Percentiles rank a stretch among this genome's conserved stretches.
phyloP scores from a whole-genome alignment of 1,284 basidiomycete genomes.

The Chalciporus sp. region DNA sequence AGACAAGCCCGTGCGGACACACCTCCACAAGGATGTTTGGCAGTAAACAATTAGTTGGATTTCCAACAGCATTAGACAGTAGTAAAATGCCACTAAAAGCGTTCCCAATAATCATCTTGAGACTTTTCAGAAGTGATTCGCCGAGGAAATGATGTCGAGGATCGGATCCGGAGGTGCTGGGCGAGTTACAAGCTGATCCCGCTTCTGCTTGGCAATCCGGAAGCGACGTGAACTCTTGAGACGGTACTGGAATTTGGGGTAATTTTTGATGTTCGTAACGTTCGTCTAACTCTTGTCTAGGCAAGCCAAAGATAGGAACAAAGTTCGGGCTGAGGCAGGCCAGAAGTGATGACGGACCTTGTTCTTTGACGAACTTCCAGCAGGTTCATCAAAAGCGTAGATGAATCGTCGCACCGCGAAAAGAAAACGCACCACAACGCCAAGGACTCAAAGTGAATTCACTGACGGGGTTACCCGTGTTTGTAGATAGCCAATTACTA shows the following conservation, averaged over 20 bases:
- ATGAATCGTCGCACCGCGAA: too few species aligned
- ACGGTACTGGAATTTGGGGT: neutral
- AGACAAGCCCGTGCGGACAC: too few species aligned
- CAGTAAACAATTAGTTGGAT: too few species aligned
- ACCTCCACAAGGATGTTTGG: too few species aligned
- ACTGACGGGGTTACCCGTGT: too few species aligned
- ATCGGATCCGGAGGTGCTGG: neutral
- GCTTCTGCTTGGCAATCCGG: neutral
- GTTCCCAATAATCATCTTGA: neutral
- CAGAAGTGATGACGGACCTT: too few species aligned
- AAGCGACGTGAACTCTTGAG: neutral
- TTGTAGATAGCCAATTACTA: too few species aligned
- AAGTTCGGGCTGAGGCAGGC: neutral
- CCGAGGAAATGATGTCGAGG: neutral
- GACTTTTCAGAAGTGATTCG: neutral
- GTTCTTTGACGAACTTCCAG: too few species aligned
- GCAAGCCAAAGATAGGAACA: neutral
- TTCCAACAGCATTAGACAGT: too few species aligned
- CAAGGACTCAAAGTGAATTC: too few species aligned
- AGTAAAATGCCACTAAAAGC: neutral
- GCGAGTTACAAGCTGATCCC: neutral
- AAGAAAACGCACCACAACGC: too few species aligned
- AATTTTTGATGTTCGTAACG: neutral
- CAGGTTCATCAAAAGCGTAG: too few species aligned
- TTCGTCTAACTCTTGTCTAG: neutral